These are phyloP conservation scores for Ophiostoma pallidulum DNA, from an alignment of 2,329 filamentous ascomycete genomes.

Conservation along the genomic window DNA sequence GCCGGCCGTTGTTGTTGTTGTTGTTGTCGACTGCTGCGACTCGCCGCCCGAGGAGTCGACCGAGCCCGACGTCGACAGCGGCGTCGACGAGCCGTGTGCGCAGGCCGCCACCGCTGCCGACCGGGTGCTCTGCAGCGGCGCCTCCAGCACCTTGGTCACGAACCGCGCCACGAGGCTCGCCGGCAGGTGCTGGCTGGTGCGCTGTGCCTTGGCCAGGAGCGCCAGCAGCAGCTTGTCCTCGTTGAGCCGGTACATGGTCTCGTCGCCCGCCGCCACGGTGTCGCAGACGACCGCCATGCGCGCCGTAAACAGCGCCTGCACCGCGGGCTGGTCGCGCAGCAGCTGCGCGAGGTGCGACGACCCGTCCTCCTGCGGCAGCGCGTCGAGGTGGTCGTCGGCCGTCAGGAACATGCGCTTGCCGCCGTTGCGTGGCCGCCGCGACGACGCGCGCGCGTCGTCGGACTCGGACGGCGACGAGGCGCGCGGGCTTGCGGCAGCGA, in stretches of 20 bases:
- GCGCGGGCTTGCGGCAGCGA: no score
- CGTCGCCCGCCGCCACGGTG: conserved; percentile 70
- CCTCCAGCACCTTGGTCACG: conserved; percentile 64
- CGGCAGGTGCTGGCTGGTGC: conserved; percentile 57
- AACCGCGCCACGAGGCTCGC: conserved; percentile 78
- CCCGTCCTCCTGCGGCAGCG: conserved; percentile 37
- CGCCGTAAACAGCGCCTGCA: conserved; percentile 46
- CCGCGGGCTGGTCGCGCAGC: conserved; percentile 35
- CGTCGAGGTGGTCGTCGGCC: conserved; percentile 63
- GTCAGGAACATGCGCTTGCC: conserved; percentile 57
- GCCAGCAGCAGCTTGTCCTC: conserved; percentile 58
- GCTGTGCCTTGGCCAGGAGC: conserved; percentile 61
- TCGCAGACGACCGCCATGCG: conserved; percentile 69
- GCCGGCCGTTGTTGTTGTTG: conserved; percentile 27
- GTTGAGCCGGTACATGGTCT: conserved; percentile 75
- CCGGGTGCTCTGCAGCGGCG: conserved; percentile 62
- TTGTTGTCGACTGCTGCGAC: no score
- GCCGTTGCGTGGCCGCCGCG: conserved; percentile 29
- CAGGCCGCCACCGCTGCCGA: conserved; percentile 16
- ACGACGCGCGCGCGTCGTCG: not conserved
- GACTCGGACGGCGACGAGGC: conserved; percentile 23
- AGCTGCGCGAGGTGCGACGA: conserved; percentile 51
- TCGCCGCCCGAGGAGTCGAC: conserved; percentile 31
- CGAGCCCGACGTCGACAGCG: conserved; percentile 24
- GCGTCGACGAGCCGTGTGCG: conserved; percentile 28